Conservation (phyloP, 345 rosid species). For the Nephelium lappaceum region DNA sequence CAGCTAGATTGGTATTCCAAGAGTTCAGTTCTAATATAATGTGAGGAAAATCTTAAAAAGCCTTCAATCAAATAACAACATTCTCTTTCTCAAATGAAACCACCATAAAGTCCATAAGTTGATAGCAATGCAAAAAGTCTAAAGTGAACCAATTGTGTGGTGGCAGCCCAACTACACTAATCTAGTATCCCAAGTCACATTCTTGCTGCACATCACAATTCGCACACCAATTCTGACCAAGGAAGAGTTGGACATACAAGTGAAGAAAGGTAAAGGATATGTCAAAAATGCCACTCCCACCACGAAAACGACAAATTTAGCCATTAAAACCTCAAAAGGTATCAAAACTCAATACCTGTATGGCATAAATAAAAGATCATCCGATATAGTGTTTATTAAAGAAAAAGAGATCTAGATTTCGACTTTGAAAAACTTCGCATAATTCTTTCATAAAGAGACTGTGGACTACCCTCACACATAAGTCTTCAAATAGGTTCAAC, state of each 20-base stretch:
- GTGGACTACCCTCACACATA: too few relatives aligned
- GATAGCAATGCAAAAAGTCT: not conserved
- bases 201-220: not conserved
- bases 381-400: too few relatives aligned
- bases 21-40: not conserved
- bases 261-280: not conserved
- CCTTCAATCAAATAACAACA: not conserved
- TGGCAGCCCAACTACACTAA: not conserved
- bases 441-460: too few relatives aligned
- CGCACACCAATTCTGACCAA: not conserved
- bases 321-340: not conserved
- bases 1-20: not conserved
- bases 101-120: not conserved
- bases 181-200: not conserved
- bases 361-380: not conserved
- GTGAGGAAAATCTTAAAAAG: not conserved
- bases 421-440: too few relatives aligned
- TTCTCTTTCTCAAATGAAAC: not conserved
- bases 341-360: not conserved
- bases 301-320: not conserved
- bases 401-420: too few relatives aligned
- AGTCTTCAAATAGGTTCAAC: too few relatives aligned
- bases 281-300: too few relatives aligned
- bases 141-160: not conserved
- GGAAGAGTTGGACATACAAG: slow-evolving; percentile 1